Percentiles rank a stretch among this genome's conserved stretches.
These are phyloP conservation scores for Amoebophrya sp. DNA, from an alignment of 169 alveolate species.

Conservation along the genomic window DNA sequence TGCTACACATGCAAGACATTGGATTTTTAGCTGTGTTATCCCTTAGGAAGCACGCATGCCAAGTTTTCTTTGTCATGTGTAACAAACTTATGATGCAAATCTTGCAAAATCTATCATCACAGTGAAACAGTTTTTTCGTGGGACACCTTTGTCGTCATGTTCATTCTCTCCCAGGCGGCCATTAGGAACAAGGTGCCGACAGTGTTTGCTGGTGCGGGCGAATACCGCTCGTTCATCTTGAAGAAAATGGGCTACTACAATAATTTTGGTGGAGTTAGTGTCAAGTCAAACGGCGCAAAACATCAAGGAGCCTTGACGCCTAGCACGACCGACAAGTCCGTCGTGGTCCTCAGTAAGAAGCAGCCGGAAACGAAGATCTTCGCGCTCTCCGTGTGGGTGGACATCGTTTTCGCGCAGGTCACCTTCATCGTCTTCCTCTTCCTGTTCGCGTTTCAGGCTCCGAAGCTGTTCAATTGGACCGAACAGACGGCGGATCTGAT, in stretches of 20 bases:
- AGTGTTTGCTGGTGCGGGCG: too few species aligned
- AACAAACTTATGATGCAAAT: too few species aligned
- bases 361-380: not conserved
- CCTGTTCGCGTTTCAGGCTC: not conserved
- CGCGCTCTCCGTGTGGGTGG: not conserved
- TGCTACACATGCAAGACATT: too few species aligned
- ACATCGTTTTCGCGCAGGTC: not conserved
- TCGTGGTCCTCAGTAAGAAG: not conserved
- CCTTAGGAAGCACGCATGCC: too few species aligned
- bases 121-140: too few species aligned
- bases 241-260: not conserved
- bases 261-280: too few species aligned
- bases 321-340: not conserved
- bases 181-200: not conserved
- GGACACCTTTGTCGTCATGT: not conserved
- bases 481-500: too few species aligned
- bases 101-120: too few species aligned
- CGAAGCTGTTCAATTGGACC: not conserved
- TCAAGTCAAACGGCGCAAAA: too few species aligned
- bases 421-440: not conserved
- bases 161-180: not conserved
- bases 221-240: not conserved
- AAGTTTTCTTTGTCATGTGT: too few species aligned
- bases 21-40: too few species aligned
- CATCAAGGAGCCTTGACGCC: not conserved